phyloP scores from a whole-genome alignment of 495 filamentous ascomycete genomes.

The Astrothelium macrocarpum region DNA sequence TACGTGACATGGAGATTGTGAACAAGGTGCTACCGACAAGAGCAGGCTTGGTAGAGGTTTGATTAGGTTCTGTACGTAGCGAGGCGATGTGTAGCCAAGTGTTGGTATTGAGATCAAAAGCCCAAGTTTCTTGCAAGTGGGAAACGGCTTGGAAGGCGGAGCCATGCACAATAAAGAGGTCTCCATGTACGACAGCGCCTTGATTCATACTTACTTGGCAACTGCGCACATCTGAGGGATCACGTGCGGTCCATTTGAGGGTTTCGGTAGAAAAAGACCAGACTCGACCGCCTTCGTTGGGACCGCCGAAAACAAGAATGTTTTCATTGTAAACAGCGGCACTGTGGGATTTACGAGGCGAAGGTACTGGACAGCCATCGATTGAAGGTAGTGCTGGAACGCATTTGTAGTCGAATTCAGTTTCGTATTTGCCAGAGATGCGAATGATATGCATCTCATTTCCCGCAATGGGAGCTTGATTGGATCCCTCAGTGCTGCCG shows the following conservation, averaged over 20 bases:
- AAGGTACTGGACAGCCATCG: conserved; percentile 25
- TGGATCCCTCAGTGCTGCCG: conserved; percentile 25
- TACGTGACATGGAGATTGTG: conserved; percentile 21
- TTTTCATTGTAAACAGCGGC: conserved; percentile 29
- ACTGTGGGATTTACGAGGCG: conserved; percentile 32
- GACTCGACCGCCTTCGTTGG: conserved; percentile 27
- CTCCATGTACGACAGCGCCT: conserved; percentile 6
- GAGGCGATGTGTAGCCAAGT: conserved; percentile 38
- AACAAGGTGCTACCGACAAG: conserved; percentile 21
- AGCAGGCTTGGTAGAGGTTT: conserved; percentile 27
- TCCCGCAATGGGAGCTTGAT: conserved; percentile 29
- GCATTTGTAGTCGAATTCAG: conserved; percentile 30
- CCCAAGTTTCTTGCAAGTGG: conserved; percentile 34
- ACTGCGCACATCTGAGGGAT: neutral
- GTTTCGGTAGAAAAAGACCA: conserved; percentile 38
- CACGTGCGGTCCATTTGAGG: conserved; percentile 3
- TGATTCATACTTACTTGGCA: conserved; percentile 4
- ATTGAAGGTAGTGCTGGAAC: conserved; percentile 19
- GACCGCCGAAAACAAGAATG: conserved; percentile 39
- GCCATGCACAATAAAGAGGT: conserved; percentile 33
- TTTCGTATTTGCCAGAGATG: conserved; percentile 26
- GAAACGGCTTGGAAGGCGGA: conserved; percentile 16
- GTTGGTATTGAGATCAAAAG: conserved; percentile 33
- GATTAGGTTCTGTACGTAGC: conserved; percentile 21
- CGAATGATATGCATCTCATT: conserved; percentile 37